Percentiles rank a stretch among this genome's conserved stretches.
Evolutionary conservation across 75 land plant species (phyloP).

Genomic region (Ceratopteris richardii): DNA sequence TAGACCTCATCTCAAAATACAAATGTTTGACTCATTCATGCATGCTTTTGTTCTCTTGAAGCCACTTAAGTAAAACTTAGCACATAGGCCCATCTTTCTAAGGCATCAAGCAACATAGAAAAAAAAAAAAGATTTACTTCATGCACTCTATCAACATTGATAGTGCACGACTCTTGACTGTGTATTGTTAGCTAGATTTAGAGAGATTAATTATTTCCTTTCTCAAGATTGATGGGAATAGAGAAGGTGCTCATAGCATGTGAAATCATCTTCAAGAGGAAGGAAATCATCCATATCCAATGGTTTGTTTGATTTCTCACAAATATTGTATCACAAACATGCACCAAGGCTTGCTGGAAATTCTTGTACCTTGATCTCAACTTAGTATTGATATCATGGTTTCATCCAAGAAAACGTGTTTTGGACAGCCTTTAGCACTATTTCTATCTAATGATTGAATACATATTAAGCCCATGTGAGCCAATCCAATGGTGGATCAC

Average conservation of each 20-base stretch:
- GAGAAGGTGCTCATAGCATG: slow-evolving; percentile 39
- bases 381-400: slow-evolving; percentile 75
- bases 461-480: slow-evolving; percentile 94
- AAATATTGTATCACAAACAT: slow-evolving; percentile 85
- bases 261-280: slow-evolving; percentile 69
- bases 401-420: slow-evolving; percentile 71
- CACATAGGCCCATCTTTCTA: too few relatives aligned
- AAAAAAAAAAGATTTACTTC: too few relatives aligned
- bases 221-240: slow-evolving; percentile 41
- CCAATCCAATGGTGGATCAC: slow-evolving; percentile 89
- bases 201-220: slow-evolving; percentile 72
- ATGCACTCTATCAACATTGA: too few relatives aligned
- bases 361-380: slow-evolving; percentile 93
- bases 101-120: too few relatives aligned
- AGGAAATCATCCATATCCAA: slow-evolving; percentile 43
- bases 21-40: too few relatives aligned
- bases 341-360: slow-evolving; percentile 89
- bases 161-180: slow-evolving; percentile 11
- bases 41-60: too few relatives aligned
- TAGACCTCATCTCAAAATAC: too few relatives aligned
- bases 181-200: slow-evolving; percentile 71
- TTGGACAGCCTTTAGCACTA: slow-evolving; percentile 46
- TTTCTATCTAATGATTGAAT: slow-evolving; percentile 74
- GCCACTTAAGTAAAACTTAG: too few relatives aligned
- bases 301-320: slow-evolving; percentile 62